Conservation (phyloP, 2,329 filamentous ascomycete genomes). For the Trichoderma atrobrunneum region DNA sequence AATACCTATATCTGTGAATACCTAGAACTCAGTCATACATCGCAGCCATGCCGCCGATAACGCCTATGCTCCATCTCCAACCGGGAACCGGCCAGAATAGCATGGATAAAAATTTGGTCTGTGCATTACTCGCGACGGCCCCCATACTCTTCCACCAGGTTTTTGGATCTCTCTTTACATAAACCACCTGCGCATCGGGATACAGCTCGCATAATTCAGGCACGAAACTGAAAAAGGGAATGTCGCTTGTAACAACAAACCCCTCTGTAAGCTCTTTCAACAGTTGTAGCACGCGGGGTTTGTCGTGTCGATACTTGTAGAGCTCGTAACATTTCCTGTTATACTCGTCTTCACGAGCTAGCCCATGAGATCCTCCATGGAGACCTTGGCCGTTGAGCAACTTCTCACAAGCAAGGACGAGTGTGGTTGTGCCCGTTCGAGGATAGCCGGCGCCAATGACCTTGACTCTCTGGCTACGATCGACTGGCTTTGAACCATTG, state of each 20-base stretch:
- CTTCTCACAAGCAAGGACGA: constrained; percentile 45
- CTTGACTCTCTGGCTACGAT: constrained; percentile 20
- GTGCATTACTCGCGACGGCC: background rate
- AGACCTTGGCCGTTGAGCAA: constrained; percentile 48
- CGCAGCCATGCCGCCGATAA: background rate
- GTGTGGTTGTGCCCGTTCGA: constrained; percentile 38
- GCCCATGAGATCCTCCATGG: constrained; percentile 44
- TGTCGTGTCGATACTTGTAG: background rate
- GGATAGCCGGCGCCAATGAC: constrained; percentile 45
- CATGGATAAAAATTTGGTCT: background rate
- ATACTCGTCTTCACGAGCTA: constrained; percentile 36
- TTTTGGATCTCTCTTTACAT: constrained; percentile 36
- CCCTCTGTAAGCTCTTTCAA: constrained; percentile 38
- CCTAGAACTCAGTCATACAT: background rate
- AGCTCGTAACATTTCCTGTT: background rate
- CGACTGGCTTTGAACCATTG: background rate
- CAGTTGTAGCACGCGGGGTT: constrained; percentile 27
- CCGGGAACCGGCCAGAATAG: background rate
- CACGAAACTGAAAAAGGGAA: constrained; percentile 41
- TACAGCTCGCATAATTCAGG: constrained; percentile 46
- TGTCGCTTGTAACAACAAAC: constrained; percentile 46
- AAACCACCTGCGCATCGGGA: constrained; percentile 46
- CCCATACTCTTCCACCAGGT: constrained; percentile 36
- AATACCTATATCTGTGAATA: background rate
- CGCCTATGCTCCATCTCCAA: background rate